These are phyloP conservation scores for Colletotrichum salicis DNA, from an alignment of 2,329 filamentous ascomycete genomes.

Conservation along the genomic window DNA sequence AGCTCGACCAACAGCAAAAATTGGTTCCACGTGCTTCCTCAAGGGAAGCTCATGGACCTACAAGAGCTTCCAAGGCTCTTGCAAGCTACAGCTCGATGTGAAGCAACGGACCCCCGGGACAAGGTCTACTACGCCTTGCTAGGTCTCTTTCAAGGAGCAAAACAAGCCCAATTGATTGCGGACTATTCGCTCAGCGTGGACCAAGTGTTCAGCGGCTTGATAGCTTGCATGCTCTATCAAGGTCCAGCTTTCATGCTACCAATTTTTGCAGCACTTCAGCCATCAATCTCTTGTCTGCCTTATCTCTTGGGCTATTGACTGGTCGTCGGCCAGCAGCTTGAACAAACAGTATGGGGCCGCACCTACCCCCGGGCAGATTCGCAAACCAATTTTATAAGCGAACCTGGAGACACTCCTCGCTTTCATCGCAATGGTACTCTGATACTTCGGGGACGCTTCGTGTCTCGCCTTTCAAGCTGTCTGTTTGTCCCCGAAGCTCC, in stretches of 20 bases:
- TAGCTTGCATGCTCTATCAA: not conserved
- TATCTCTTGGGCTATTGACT: too few relatives aligned
- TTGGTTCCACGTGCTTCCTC: not conserved
- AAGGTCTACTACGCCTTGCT: conserved; percentile 11
- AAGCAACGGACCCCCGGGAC: conserved; percentile 10
- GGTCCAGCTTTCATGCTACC: not conserved
- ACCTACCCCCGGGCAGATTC: too few relatives aligned
- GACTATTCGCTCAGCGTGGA: conserved; percentile 7
- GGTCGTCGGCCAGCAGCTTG: too few relatives aligned
- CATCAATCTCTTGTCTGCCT: not conserved
- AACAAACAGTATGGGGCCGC: too few relatives aligned
- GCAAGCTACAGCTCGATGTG: not conserved
- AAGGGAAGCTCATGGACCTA: not conserved
- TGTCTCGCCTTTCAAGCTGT: too few relatives aligned
- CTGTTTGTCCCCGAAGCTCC: too few relatives aligned
- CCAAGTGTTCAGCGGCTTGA: not conserved
- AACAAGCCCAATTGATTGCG: not conserved
- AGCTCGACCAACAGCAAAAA: not conserved
- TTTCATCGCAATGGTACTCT: too few relatives aligned
- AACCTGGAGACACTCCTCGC: too few relatives aligned
- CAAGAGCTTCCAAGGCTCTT: not conserved
- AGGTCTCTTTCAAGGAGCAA: not conserved
- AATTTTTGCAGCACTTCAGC: not conserved
- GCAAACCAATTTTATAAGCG: too few relatives aligned
- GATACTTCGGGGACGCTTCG: too few relatives aligned